Conservation (phyloP, 2,329 filamentous ascomycete species). For the Allantophomopsis cytisporea region DNA sequence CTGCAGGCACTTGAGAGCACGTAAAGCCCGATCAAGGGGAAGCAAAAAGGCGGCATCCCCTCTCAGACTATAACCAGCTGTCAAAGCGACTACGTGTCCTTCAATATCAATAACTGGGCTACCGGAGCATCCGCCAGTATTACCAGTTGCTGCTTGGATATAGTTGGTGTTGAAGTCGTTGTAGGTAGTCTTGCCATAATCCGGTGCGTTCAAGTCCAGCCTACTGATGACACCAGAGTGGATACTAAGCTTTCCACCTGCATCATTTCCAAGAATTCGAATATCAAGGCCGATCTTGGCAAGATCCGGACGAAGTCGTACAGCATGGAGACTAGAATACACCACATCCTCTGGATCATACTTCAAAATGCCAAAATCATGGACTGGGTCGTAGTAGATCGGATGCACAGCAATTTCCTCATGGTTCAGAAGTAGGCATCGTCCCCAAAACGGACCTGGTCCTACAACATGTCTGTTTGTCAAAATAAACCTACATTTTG, state of each 20-base stretch:
- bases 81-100: slow-evolving; percentile 79
- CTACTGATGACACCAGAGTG: slow-evolving; percentile 94
- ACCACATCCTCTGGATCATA: slow-evolving; percentile 95
- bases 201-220: slow-evolving; percentile 88
- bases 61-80: slow-evolving; percentile 86
- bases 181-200: slow-evolving; percentile 96
- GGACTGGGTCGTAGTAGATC: slow-evolving; percentile 93
- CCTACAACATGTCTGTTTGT: slow-evolving; percentile 91
- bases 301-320: slow-evolving; percentile 72
- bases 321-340: slow-evolving; percentile 80
- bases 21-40: slow-evolving; percentile 76
- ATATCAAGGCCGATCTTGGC: slow-evolving; percentile 90
- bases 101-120: slow-evolving; percentile 96
- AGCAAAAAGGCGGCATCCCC: slow-evolving; percentile 96
- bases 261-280: slow-evolving; percentile 94
- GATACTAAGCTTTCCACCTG: slow-evolving; percentile 96
- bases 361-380: slow-evolving; percentile 93
- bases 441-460: slow-evolving; percentile 92
- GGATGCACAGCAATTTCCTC: slow-evolving; percentile 92
- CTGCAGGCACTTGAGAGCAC: slow-evolving; percentile 78
- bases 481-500: slow-evolving; percentile 57
- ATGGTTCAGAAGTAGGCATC: slow-evolving; percentile 97
- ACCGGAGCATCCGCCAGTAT: slow-evolving; percentile 94
- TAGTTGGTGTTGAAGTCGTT: slow-evolving; percentile 95
- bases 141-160: slow-evolving; percentile 93